Conservation (phyloP, 345 rosid species). For the Camelina neglecta region DNA sequence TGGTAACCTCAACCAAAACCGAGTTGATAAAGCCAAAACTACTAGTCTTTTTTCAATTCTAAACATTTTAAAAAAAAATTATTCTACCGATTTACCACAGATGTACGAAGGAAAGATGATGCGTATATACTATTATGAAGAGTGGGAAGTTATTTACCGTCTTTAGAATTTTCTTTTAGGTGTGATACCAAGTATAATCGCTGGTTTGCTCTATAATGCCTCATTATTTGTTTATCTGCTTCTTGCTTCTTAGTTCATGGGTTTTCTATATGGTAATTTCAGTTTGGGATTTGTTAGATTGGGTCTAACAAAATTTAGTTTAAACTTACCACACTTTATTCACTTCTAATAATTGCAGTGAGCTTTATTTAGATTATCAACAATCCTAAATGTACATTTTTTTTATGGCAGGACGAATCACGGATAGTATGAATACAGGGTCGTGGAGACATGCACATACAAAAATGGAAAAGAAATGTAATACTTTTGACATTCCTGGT, state of each 20-base stretch:
- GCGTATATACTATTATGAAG: conserved; percentile 12
- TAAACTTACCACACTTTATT: neutral
- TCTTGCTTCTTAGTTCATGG: conserved; percentile 35
- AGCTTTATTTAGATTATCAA: conserved; percentile 28
- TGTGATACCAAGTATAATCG: conserved; percentile 20
- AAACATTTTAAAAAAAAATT: neutral
- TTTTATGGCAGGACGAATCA: conserved; percentile 25
- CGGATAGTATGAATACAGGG: neutral
- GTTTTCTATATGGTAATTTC: conserved; percentile 26
- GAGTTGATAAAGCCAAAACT: conserved; percentile 28
- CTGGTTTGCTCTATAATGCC: conserved; percentile 29
- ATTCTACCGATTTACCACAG: neutral
- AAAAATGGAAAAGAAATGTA: conserved; percentile 14
- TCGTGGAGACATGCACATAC: conserved; percentile 6
- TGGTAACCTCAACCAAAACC: conserved; percentile 32
- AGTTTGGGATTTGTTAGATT: conserved; percentile 38
- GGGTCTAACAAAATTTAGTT: conserved; percentile 22
- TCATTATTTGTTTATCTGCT: conserved; percentile 4
- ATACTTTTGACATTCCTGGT: conserved; percentile 18
- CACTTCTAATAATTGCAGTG: conserved; percentile 20
- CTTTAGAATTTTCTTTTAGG: conserved; percentile 3
- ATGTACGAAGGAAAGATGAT: conserved; percentile 10
- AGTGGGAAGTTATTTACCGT: conserved; percentile 28
- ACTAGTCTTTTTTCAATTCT: conserved; percentile 16
- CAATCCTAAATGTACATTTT: neutral